phyloP scores from a whole-genome alignment of 768 basidiomycete species.

The Tricholoma flavovirens region DNA sequence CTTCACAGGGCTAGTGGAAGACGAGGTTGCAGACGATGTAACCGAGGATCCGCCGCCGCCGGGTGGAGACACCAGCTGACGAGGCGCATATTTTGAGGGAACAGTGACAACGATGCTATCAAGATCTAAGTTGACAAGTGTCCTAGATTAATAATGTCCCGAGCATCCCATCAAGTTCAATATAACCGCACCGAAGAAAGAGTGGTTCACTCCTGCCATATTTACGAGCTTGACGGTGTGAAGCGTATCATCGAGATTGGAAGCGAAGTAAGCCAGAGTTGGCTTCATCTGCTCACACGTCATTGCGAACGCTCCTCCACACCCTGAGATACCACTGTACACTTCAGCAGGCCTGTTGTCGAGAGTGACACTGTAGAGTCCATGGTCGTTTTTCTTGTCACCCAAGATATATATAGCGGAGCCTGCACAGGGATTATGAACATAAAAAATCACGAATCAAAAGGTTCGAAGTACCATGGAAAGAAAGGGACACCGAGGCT shows the following conservation, averaged over 20 bases:
- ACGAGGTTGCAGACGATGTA: not conserved
- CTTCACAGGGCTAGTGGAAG: not conserved
- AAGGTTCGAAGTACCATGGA: slow-evolving; percentile 26
- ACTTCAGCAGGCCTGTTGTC: slow-evolving; percentile 29
- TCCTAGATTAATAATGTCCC: not conserved
- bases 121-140: too few species aligned
- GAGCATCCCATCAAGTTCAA: too few species aligned
- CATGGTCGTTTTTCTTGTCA: slow-evolving; percentile 46
- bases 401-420: slow-evolving; percentile 42
- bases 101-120: slow-evolving; percentile 40
- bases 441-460: not conserved
- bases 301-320: slow-evolving; percentile 38
- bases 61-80: slow-evolving; percentile 17
- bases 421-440: slow-evolving; percentile 18
- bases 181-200: slow-evolving; percentile 43
- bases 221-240: slow-evolving; percentile 37
- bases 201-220: slow-evolving; percentile 35
- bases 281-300: slow-evolving; percentile 44
- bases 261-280: slow-evolving; percentile 36
- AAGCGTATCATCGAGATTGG: slow-evolving; percentile 31
- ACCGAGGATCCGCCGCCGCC: slow-evolving; percentile 6
- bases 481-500: slow-evolving; percentile 34
- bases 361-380: slow-evolving; percentile 35
- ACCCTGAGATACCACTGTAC: slow-evolving; percentile 38
- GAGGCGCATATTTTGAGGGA: slow-evolving; percentile 35